A percentile compares a stretch with the other conserved stretches of the same genome.
phyloP scores from a whole-genome alignment of 495 filamentous ascomycete genomes.

The Hypomontagnella monticulosa region DNA sequence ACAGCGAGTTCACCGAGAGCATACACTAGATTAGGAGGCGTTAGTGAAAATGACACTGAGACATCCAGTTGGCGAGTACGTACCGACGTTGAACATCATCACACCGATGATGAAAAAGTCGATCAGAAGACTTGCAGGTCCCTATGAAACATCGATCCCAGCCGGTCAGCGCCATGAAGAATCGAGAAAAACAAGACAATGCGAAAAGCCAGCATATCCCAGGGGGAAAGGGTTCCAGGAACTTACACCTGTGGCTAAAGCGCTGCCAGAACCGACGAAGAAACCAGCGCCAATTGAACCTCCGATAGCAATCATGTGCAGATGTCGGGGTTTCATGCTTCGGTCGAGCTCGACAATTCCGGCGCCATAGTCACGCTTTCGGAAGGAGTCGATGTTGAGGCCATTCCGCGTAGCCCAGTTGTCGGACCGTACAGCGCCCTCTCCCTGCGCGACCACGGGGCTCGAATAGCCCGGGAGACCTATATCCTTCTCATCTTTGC shows the following conservation, averaged over 20 bases:
- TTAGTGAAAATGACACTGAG: conserved; percentile 1
- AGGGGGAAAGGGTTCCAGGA: too few relatives aligned
- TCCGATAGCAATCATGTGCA: conserved; percentile 82
- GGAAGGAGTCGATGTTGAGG: conserved; percentile 61
- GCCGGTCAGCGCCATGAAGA: background rate
- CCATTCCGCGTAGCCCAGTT: conserved; percentile 63
- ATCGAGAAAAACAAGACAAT: background rate
- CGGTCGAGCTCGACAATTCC: conserved; percentile 62
- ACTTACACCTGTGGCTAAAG: conserved; percentile 54
- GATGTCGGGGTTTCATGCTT: conserved; percentile 69
- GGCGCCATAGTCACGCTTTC: conserved; percentile 51
- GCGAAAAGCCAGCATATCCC: background rate
- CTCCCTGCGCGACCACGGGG: background rate
- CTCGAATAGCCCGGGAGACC: conserved; percentile 32
- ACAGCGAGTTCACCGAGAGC: conserved; percentile 79
- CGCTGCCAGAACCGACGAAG: conserved; percentile 63
- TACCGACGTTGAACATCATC: conserved; percentile 64
- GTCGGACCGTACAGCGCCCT: conserved; percentile 37
- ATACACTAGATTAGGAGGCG: conserved; percentile 56
- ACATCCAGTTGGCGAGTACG: conserved; percentile 18
- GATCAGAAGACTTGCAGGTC: conserved; percentile 60
- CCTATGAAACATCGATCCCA: conserved; percentile 41
- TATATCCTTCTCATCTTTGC: conserved; percentile 45
- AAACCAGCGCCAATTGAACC: conserved; percentile 76
- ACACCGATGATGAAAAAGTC: conserved; percentile 65